A percentile compares a stretch with the other conserved stretches of the same genome.
Conservation (phyloP, 257 asterid species). For the Solanum chmielewskii region DNA sequence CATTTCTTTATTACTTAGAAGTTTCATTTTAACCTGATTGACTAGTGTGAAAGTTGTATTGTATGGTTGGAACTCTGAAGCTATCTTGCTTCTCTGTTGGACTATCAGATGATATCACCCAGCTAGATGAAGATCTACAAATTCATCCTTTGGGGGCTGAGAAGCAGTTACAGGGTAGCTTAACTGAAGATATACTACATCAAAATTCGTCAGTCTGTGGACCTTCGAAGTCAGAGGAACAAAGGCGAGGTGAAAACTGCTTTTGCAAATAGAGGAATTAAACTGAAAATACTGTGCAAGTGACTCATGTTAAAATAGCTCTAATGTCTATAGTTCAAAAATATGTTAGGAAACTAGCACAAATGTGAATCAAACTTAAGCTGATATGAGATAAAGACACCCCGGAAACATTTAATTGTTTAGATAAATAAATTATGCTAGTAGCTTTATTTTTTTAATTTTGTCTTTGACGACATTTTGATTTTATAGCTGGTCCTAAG, state of each 20-base stretch:
- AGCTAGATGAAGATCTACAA: slow-evolving; percentile 43
- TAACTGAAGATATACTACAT: slow-evolving; percentile 12
- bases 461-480: background rate
- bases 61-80: slow-evolving; percentile 3
- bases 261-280: slow-evolving; percentile 1
- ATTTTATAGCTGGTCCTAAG: background rate
- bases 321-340: background rate
- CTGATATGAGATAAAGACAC: background rate
- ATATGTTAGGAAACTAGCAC: background rate
- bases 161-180: slow-evolving; percentile 14
- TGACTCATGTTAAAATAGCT: background rate
- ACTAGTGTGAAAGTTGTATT: background rate
- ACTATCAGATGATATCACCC: slow-evolving; percentile 75
- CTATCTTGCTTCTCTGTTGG: slow-evolving; percentile 9
- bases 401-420: background rate
- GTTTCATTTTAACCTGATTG: slow-evolving; percentile 2
- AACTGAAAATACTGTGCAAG: background rate
- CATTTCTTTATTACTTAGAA: background rate
- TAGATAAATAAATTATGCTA: background rate
- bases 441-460: background rate
- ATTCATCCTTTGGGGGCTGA: slow-evolving; percentile 5
- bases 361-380: background rate
- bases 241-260: slow-evolving; percentile 32
- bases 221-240: slow-evolving; percentile 17
- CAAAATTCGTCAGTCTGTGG: slow-evolving; percentile 12